Conservation (phyloP, 2,329 filamentous ascomycete genomes). For the Blastomyces emzantsi region DNA sequence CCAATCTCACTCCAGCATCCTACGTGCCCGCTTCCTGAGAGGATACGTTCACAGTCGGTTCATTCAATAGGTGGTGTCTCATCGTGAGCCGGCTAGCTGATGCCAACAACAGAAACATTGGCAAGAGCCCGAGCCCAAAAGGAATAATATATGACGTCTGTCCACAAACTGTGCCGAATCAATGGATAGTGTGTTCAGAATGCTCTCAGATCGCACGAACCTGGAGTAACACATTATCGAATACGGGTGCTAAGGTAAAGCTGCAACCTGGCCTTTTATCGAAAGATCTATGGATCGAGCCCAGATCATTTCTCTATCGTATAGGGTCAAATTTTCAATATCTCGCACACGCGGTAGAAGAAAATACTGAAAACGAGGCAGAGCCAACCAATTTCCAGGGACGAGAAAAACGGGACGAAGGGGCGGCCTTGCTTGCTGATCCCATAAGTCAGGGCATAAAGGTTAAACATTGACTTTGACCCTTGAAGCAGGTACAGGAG, state of each 20-base stretch:
- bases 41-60: background rate
- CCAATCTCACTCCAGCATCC: background rate
- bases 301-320: background rate
- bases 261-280: background rate
- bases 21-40: slow-evolving; percentile 1
- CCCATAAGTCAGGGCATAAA: background rate
- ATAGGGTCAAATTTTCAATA: background rate
- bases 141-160: slow-evolving; percentile 4
- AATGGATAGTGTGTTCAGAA: background rate
- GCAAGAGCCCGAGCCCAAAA: background rate
- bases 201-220: background rate
- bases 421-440: background rate
- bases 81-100: background rate
- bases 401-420: background rate
- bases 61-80: slow-evolving; percentile 1
- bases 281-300: background rate
- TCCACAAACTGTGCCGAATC: background rate
- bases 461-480: background rate
- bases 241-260: background rate
- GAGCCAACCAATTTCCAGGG: background rate
- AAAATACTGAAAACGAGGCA: background rate
- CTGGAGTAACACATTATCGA: background rate
- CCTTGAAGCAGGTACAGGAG: background rate
- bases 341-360: background rate
- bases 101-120: background rate